Conservation (phyloP, 1,139 yeast genomes). For the Hanseniaspora sp. region DNA sequence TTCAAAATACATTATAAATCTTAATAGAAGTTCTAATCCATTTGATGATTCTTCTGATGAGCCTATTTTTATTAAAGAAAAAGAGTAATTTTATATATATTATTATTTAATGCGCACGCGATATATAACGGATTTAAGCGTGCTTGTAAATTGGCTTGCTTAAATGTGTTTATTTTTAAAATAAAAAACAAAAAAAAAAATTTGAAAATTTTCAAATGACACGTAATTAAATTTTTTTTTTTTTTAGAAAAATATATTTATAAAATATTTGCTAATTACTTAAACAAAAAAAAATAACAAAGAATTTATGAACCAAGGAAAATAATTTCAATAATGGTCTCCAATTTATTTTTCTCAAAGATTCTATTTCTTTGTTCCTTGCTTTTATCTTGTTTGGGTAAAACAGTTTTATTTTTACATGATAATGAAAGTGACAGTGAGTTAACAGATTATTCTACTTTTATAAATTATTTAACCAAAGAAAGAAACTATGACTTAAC, state of each 20-base stretch:
- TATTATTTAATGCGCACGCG: not conserved
- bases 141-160: not conserved
- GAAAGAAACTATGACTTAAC: constrained; percentile 29
- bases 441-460: not conserved
- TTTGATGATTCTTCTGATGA: constrained; percentile 37
- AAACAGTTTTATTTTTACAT: constrained; percentile 11
- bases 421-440: constrained; percentile 4
- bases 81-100: not conserved
- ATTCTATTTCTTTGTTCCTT: not conserved
- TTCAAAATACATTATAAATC: constrained; percentile 46
- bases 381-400: not conserved
- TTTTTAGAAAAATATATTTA: not conserved
- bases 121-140: not conserved
- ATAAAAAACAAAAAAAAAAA: not conserved
- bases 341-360: not conserved
- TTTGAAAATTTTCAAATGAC: not conserved
- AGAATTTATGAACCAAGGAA: not conserved
- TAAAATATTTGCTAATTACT: not conserved
- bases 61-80: constrained; percentile 32
- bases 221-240: not conserved
- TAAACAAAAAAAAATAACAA: not conserved
- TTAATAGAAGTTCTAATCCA: constrained; percentile 59
- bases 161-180: not conserved
- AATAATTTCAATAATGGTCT: not conserved
- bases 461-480: constrained; percentile 9